Conservation (phyloP, 441 rosid species). For the Brassica balearica region DNA sequence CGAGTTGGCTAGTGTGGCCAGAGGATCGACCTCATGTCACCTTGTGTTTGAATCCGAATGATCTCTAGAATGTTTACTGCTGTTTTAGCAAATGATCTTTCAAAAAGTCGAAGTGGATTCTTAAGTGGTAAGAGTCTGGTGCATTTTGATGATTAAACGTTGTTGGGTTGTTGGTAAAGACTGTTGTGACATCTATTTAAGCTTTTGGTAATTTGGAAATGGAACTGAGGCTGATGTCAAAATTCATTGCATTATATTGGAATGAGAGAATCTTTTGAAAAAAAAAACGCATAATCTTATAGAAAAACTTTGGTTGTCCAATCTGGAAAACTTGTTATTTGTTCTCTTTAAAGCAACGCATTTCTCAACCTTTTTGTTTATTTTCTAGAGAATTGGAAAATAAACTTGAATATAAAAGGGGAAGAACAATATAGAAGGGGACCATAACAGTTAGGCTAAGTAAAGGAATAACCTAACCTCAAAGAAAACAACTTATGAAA, state of each 20-base stretch:
- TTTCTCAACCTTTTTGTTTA: constrained; percentile 2
- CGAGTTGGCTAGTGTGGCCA: not conserved
- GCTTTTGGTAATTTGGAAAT: no score
- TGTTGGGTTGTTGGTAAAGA: not conserved
- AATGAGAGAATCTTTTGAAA: not conserved
- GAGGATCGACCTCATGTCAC: not conserved
- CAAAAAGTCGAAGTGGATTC: not conserved
- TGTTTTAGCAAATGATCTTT: not conserved
- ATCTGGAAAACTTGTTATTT: constrained; percentile 10
- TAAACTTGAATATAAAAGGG: constrained; percentile 19
- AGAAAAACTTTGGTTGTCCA: constrained; percentile 13
- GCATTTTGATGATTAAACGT: not conserved
- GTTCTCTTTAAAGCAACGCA: constrained; percentile 36
- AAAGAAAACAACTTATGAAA: constrained; percentile 30
- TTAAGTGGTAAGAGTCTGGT: constrained; percentile 39
- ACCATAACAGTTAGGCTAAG: constrained; percentile 37
- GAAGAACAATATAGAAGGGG: constrained; percentile 17
- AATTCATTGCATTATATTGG: constrained; percentile 17
- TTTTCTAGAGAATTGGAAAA: constrained; percentile 1
- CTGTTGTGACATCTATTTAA: not conserved
- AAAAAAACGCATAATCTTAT: constrained; percentile 20
- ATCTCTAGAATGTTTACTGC: not conserved
- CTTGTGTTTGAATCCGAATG: not conserved
- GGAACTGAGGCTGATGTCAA: not conserved
- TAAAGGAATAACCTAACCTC: constrained; percentile 38